A percentile compares a stretch with the other conserved stretches of the same genome.
phyloP scores from a whole-genome alignment of 805 yeast species.

The Candida tallmaniae region DNA sequence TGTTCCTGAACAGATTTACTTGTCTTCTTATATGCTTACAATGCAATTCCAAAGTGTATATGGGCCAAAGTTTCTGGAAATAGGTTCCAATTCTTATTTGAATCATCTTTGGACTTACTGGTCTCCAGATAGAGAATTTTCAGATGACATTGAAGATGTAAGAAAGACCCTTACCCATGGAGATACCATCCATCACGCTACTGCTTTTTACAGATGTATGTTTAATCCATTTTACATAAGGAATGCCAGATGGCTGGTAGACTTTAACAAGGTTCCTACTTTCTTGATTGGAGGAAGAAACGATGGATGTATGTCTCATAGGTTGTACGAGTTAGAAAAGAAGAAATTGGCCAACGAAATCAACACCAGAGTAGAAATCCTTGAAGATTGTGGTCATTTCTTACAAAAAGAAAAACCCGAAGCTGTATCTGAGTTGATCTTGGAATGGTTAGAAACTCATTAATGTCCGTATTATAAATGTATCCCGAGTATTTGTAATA shows the following conservation, averaged over 20 bases:
- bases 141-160: constrained; percentile 22
- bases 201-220: constrained; percentile 36
- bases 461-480: not conserved
- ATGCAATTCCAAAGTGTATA: constrained; percentile 31
- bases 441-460: constrained; percentile 24
- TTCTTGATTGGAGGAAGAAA: constrained; percentile 31
- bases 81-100: constrained; percentile 21
- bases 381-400: constrained; percentile 29
- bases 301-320: constrained; percentile 36
- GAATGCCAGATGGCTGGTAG: constrained; percentile 21
- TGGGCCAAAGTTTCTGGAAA: constrained; percentile 13
- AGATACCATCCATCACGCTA: constrained; percentile 27
- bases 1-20: constrained; percentile 31
- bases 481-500: not conserved
- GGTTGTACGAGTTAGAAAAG: constrained; percentile 23
- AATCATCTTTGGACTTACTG: constrained; percentile 31
- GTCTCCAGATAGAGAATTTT: constrained; percentile 37
- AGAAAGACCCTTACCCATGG: constrained; percentile 21
- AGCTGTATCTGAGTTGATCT: constrained; percentile 19
- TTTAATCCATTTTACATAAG: constrained; percentile 17
- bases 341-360: constrained; percentile 13
- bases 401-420: constrained; percentile 36
- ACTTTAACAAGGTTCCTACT: constrained; percentile 33
- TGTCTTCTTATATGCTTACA: constrained; percentile 31
- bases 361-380: constrained; percentile 12